Conservation (phyloP, 345 rosid genomes). For the Populus alba region DNA sequence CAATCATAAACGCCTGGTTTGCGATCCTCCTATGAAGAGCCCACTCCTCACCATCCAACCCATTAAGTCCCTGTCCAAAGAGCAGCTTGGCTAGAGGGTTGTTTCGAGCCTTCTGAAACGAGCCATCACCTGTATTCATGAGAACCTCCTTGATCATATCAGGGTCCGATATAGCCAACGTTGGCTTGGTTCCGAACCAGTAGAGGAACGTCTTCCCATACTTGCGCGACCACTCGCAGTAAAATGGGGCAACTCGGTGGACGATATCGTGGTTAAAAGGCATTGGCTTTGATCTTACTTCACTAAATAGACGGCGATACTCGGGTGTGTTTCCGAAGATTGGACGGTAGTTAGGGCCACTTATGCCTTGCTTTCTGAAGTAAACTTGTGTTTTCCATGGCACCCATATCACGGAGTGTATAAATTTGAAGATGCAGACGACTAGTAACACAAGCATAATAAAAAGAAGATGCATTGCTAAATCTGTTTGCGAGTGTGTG, state of each 20-base stretch:
- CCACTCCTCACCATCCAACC: slow-evolving; percentile 65
- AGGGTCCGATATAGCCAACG: slow-evolving; percentile 61
- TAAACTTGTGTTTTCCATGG: slow-evolving; percentile 56
- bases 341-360: slow-evolving; percentile 58
- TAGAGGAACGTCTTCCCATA: slow-evolving; percentile 61
- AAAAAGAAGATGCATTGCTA: slow-evolving; percentile 13
- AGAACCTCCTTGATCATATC: slow-evolving; percentile 58
- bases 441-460: slow-evolving; percentile 18
- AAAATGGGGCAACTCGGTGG: slow-evolving; percentile 52
- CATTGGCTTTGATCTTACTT: slow-evolving; percentile 46
- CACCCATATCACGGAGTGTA: slow-evolving; percentile 41
- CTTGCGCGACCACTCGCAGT: slow-evolving; percentile 48
- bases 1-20: slow-evolving; percentile 61
- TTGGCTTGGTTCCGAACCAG: slow-evolving; percentile 76
- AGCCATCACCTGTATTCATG: slow-evolving; percentile 34
- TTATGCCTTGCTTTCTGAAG: slow-evolving; percentile 48
- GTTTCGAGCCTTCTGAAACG: slow-evolving; percentile 33
- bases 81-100: slow-evolving; percentile 62
- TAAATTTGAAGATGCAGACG: slow-evolving; percentile 33
- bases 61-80: slow-evolving; percentile 67
- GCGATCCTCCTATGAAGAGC: slow-evolving; percentile 61
- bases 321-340: slow-evolving; percentile 61
- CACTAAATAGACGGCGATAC: slow-evolving; percentile 36
- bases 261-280: slow-evolving; percentile 38
- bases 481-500: not conserved